Conservation (phyloP, 2,329 filamentous ascomycete genomes). For the Cordyceps pruinosa region DNA sequence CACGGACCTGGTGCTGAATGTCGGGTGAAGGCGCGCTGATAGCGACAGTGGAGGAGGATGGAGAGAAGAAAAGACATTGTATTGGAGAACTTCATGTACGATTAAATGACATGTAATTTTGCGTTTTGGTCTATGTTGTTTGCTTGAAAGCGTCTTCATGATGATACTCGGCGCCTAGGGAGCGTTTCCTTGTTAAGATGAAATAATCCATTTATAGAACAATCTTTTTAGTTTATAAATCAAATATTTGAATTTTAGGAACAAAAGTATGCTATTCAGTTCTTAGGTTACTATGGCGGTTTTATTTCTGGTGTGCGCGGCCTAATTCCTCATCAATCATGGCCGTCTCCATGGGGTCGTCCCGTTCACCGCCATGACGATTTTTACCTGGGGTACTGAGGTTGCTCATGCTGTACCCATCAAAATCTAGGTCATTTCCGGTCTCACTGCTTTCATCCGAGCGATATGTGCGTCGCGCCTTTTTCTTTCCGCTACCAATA, state of each 20-base stretch:
- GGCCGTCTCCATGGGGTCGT: slow-evolving; percentile 9
- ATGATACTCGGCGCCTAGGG: neutral
- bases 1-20: slow-evolving; percentile 55
- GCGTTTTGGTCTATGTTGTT: neutral
- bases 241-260: neutral
- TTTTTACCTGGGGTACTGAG: slow-evolving; percentile 6
- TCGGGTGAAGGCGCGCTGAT: slow-evolving; percentile 35
- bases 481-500: slow-evolving; percentile 21
- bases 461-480: slow-evolving; percentile 18
- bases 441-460: slow-evolving; percentile 21
- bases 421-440: slow-evolving; percentile 9
- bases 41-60: neutral
- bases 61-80: neutral
- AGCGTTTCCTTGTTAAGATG: neutral
- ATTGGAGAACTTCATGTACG: neutral
- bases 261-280: neutral
- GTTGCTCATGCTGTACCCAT: slow-evolving; percentile 12
- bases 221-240: neutral
- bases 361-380: neutral
- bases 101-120: slow-evolving; percentile 7
- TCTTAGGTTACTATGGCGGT: neutral
- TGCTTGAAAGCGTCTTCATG: neutral
- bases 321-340: slow-evolving; percentile 3
- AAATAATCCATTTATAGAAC: neutral
- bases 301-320: neutral